A percentile compares a stretch with the other conserved stretches of the same genome.
These are phyloP conservation scores for Sarocladiaceae sp. DNA, from an alignment of 2,329 filamentous ascomycete genomes.

Conservation along the genomic window DNA sequence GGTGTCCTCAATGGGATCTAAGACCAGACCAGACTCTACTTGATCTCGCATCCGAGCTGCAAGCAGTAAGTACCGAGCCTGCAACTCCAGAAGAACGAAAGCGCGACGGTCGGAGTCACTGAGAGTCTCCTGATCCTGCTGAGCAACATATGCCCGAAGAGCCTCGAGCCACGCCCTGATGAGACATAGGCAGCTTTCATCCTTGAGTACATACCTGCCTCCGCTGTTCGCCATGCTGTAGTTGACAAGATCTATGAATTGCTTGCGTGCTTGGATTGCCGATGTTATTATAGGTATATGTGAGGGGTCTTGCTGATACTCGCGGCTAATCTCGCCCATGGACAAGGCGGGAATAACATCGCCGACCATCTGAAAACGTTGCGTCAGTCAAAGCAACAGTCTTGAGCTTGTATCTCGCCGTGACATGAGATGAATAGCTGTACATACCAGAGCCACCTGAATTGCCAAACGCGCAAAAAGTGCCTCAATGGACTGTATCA, in stretches of 20 bases:
- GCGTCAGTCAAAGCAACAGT: no score
- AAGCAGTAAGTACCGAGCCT: background rate
- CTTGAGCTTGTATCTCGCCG: background rate
- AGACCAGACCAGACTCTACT: background rate
- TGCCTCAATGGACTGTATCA: background rate
- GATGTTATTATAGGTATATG: background rate
- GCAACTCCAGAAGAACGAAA: background rate
- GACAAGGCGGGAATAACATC: background rate
- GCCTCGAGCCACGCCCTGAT: background rate
- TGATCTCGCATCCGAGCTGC: background rate
- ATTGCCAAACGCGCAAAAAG: background rate
- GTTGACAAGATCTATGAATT: background rate
- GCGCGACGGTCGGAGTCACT: background rate
- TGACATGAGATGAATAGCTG: background rate
- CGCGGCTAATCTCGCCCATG: background rate
- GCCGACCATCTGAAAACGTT: background rate
- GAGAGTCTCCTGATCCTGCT: background rate
- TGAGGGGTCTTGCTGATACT: background rate
- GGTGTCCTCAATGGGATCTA: background rate
- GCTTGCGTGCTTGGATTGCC: background rate
- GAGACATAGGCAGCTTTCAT: background rate
- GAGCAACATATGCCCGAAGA: background rate
- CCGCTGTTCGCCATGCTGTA: background rate
- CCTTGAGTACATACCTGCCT: background rate
- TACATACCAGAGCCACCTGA: background rate